A percentile compares a stretch with the other conserved stretches of the same genome.
Conservation (phyloP, 1,284 basidiomycete genomes). For the Sporisorium graminicola region DNA sequence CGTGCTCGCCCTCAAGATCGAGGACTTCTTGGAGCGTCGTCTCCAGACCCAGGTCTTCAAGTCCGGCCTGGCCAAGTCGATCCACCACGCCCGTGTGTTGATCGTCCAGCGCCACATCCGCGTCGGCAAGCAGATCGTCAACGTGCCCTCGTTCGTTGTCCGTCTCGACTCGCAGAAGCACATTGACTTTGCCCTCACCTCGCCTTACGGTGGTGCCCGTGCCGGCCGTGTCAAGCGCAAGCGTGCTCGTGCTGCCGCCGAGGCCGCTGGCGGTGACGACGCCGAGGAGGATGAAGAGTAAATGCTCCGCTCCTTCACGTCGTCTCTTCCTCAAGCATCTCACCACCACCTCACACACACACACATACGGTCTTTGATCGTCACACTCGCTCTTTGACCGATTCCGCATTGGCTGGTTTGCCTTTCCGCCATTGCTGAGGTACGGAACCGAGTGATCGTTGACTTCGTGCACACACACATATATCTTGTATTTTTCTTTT, state of each 20-base stretch:
- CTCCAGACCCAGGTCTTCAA: constrained; percentile 99
- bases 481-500: constrained; percentile 30
- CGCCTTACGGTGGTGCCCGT: constrained; percentile 96
- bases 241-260: constrained; percentile 92
- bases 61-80: constrained; percentile 95
- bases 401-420: constrained; percentile 16
- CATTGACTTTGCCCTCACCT: constrained; percentile 98
- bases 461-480: constrained; percentile 21
- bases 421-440: constrained; percentile 32
- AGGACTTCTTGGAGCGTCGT: constrained; percentile 99
- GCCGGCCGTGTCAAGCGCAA: constrained; percentile 99
- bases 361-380: constrained; percentile 8
- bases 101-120: constrained; percentile 97
- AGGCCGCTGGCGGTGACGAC: constrained; percentile 88
- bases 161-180: constrained; percentile 77
- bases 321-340: background rate
- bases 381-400: constrained; percentile 3
- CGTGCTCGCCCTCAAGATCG: constrained; percentile 97
- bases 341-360: background rate
- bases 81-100: constrained; percentile 98
- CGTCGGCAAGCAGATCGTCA: constrained; percentile 99
- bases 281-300: constrained; percentile 76
- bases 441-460: background rate
- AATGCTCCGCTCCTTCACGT: constrained; percentile 9
- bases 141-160: constrained; percentile 98